Base-by-base conservation (phyloP, 1,139 yeast genomes). In the Diutina ranongensis region DNA sequence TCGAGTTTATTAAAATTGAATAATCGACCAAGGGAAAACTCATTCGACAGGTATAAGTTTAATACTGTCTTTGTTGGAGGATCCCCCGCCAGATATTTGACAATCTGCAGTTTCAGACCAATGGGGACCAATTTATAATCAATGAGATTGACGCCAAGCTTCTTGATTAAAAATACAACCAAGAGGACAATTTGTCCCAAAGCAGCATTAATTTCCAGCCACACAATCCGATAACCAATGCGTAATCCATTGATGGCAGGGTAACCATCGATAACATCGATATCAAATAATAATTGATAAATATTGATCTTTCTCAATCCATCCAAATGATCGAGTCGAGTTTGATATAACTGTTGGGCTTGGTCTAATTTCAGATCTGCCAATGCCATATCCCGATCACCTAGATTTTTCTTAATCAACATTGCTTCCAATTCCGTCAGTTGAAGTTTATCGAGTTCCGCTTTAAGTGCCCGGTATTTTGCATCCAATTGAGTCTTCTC, bases 171-270 rank as follows among this genome's bases (percentile, higher is more conserved):
- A 4, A 94, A 85, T 0, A 81, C 72, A 38, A 89, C 60, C 20
- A 89, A 62, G 18, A 88, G 61, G 3, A 86, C 74, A 2, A 89
- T 67, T 55, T 89, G 95, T 0, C 98, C 98, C 59, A 92, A 65
- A 0, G 95, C 97, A 1, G 94, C 94, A 58, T 89, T 92, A 38
- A 88, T 80, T 55, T 92, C 98, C 45, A 86, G 78, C 95, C 96
- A 88, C 2, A 94, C 84, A 0, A 89, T 78, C 46, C 67, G 73
- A 49, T 70, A 65, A 1, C 97, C 98, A 13, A 92, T 60, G 47
- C 96, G 64, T 42, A 86, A 69, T 0, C 92, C 94, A 60, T 89
- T 89, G 25, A 92, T 89, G 0, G 94, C 83, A 1, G 94, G 97
- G 63, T 83, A 86, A 45, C 77, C 77, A 8, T 92, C 92, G 47